A percentile compares a stretch with the other conserved stretches of the same genome.
These are phyloP conservation scores for Nicotiana sylvestris DNA, from an alignment of 257 asterid species.

Conservation along the genomic window DNA sequence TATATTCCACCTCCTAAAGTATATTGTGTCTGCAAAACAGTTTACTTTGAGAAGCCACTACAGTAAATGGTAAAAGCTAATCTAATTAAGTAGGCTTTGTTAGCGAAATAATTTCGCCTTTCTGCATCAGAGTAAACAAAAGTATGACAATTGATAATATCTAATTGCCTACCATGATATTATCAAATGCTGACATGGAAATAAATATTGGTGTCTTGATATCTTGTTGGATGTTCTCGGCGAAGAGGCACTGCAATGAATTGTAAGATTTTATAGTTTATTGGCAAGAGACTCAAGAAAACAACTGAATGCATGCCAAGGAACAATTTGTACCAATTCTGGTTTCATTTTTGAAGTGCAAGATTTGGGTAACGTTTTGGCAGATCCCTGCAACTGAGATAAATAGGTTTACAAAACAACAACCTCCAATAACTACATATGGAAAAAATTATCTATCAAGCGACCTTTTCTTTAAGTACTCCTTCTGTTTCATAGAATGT, in stretches of 20 bases:
- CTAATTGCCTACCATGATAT: neutral
- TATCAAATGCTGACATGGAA: slow-evolving; percentile 8
- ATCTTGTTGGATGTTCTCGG: neutral
- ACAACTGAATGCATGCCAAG: neutral
- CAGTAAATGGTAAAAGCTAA: neutral
- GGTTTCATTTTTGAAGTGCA: neutral
- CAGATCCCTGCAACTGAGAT: neutral
- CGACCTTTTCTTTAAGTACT: no score
- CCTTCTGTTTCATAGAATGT: no score
- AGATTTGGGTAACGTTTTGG: neutral
- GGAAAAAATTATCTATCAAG: no score
- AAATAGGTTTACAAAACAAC: neutral
- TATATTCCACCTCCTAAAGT: neutral
- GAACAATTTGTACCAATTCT: neutral
- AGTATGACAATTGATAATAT: neutral
- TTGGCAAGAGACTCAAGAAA: no score
- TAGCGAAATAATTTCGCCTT: no score
- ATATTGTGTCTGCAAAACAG: neutral
- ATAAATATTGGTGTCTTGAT: slow-evolving; percentile 4
- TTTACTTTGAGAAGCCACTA: neutral
- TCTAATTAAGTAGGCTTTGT: neutral
- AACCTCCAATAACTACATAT: no score
- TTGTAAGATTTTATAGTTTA: neutral
- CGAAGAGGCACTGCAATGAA: neutral
- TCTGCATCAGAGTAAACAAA: neutral